Evolutionary conservation across 768 basidiomycete genomes (phyloP).

Genomic region (Roridomyces roridus): DNA sequence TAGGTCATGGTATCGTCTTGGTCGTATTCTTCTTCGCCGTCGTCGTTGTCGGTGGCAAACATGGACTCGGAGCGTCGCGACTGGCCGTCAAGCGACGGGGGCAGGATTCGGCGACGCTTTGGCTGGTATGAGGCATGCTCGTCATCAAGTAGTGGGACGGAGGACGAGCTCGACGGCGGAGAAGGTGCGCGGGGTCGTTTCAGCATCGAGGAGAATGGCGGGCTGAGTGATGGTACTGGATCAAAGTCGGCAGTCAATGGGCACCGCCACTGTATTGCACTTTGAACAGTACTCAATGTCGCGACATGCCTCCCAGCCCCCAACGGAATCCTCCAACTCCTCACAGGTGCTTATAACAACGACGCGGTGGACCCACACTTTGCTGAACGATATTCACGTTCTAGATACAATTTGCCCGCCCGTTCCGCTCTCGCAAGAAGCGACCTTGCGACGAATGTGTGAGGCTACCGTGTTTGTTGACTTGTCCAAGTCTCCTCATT

Average conservation of each 20-base stretch:
- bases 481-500: background rate
- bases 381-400: background rate
- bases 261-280: background rate
- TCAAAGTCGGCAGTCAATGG: background rate
- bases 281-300: conserved; percentile 3
- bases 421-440: conserved; percentile 24
- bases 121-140: conserved; percentile 33
- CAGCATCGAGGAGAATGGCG: conserved; percentile 44
- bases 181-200: conserved; percentile 60
- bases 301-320: conserved; percentile 11
- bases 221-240: background rate
- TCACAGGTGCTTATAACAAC: background rate
- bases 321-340: background rate
- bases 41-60: conserved; percentile 36
- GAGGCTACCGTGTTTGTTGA: background rate
- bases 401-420: conserved; percentile 19
- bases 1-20: conserved; percentile 20
- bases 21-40: conserved; percentile 39
- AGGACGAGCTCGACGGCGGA: conserved; percentile 36
- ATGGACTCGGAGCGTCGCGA: conserved; percentile 33
- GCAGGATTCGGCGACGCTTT: conserved; percentile 61
- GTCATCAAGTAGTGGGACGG: conserved; percentile 34
- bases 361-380: no score
- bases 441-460: conserved; percentile 28
- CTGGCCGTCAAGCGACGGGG: conserved; percentile 60